Evolutionary conservation across 768 basidiomycete genomes (phyloP), one percentile per base, ranked within the genome.

Genomic region (Serendipita indica): DNA sequence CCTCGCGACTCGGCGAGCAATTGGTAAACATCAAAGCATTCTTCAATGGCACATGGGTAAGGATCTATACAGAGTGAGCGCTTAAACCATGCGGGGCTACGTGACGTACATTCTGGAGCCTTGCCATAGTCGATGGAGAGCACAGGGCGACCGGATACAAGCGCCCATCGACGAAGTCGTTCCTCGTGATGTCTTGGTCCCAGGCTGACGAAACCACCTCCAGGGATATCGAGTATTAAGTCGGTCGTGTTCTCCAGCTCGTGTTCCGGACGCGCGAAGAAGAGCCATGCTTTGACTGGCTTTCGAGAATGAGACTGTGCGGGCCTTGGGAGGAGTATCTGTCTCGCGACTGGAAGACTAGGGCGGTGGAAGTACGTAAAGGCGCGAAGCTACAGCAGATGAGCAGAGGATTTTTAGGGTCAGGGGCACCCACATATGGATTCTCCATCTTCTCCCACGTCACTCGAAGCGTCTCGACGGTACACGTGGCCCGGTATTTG

Each of bases 401-500:
- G 45, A 60, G 35, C 41, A 59, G 37, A 65, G 32, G 16, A 61
- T 52, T 56, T 60, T 62, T 54, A 39, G 28, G 58, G 14, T 63
- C 46, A 41, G 35, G 41, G 45, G 3, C 16, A 67, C 80, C 62
- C 65, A 89, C 90, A 72, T 89, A 87, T 61, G 93, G 96, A 71
- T 98, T 94, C 1, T 78, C 77, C 0, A 90, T 89, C 75, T 99
- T 99, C 71, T 94, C 93, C 96, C 96, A 99, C 22, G 91, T 97
- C 16, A 79, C 76, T 2, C 96, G 82, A 22, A 99, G 78, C 86
- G 97, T 91, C 72, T 99, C 94, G 22, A 97, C 84, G 0, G 94
- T 96, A 49, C 91, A 92, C 0, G 93, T 81, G 22, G 94, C 91
- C 65, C 96, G 77, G 68, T 88, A 97, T 60, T 83, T 80, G 60